Evolutionary conservation across 495 filamentous ascomycete species (phyloP), one percentile per base, ranked within the genome.

Genomic region (Aspergillus sclerotioniger): DNA sequence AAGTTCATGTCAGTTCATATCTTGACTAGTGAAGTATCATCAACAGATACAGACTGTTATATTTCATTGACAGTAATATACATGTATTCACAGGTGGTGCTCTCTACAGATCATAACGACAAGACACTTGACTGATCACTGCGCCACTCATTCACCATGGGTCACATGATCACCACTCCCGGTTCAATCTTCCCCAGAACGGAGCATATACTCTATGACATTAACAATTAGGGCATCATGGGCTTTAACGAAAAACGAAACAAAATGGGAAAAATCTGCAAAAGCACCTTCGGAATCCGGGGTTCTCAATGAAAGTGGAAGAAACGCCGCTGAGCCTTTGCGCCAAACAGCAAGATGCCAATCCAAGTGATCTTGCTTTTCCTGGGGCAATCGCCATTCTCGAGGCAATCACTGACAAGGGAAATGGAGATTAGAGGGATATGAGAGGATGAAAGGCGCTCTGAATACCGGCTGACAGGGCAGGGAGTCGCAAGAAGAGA

Each of bases 181-280:
- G n/a, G 20, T 21, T 33, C 44, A 29, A 41, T 21, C 44, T 43
- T 53, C 51, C n/a, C 37, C 37, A n/a, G 35, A 33, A 47, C 39
- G 31, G 16, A 25, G 16, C 8, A 50, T 51, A 57, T 50, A 59
- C 53, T 66, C 63, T 66, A 66, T 60, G 55, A 54, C 54, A 66
- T 62, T 66, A 66, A 57, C 54, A 61, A 62, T 62, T 66, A 66
- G 29, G 55, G 50, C 60, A 54, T 62, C 56, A 58, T 55, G 51
- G 49, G 43, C 8, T 46, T 39, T 9, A 32, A 29, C 29, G 32
- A 37, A 51, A 56, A 21, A 17, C n/a, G 31, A 56, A 25, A 46
- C 20, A 57, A 21, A 33, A 28, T 15, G 28, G 13, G 9, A 35
- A 8, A 35, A 13, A 13, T 10, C 33, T 3, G 25, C 25, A 25